Base-by-base conservation (phyloP, 108 stramenopile species). In the Skeletonema potamos region DNA sequence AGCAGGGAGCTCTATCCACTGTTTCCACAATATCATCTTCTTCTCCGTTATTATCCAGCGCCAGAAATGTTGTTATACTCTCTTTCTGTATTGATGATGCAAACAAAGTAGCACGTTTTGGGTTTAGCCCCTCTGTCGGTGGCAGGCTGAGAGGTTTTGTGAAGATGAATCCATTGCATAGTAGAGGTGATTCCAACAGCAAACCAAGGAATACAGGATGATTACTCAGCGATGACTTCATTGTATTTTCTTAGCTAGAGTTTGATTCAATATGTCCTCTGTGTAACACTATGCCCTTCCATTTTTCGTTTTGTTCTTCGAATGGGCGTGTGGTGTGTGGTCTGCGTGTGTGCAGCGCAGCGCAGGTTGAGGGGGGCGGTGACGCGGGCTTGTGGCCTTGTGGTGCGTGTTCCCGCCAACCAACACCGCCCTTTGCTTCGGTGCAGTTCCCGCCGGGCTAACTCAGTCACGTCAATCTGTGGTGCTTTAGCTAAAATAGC, bases 1-100 rank as follows among this genome's bases (percentile, higher is more conserved):
- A 81, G 62, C 79, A 81, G 9, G 79, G 79, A 22, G 74, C 79
- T 24, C 74, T 68, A 43, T 76, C 69, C 8, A 63, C 69, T 10
- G 60, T 57, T 33, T 28, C 46, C 27, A 30, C 27, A 13, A 65
- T 28, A 27, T 48, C 58, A 32, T 26, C 44, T n/a, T 37, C 22
- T 15, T 43, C 36, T 9, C 37, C 55, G 7, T 55, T 27, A 15
- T 20, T 36, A 18, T 62, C 17, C 17, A 54, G 18, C 48, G 48
- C 48, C n/a, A 48, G 6, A 4, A 48, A 48, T 48, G 48, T 48
- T 48, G 48, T 48, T 48, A 24, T 7, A 48, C 22, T 22, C 20
- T 48, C 22, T 48, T 48, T 48, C 22, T 48, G 18, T 24, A 24
- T 18, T 48, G 48, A 48, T 5, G 48, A 48, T 22, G 48, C 48